A percentile compares a stretch with the other conserved stretches of the same genome.
Evolutionary conservation across 2,329 filamentous ascomycete genomes (phyloP).

Genomic region (Cercospora zeina): DNA sequence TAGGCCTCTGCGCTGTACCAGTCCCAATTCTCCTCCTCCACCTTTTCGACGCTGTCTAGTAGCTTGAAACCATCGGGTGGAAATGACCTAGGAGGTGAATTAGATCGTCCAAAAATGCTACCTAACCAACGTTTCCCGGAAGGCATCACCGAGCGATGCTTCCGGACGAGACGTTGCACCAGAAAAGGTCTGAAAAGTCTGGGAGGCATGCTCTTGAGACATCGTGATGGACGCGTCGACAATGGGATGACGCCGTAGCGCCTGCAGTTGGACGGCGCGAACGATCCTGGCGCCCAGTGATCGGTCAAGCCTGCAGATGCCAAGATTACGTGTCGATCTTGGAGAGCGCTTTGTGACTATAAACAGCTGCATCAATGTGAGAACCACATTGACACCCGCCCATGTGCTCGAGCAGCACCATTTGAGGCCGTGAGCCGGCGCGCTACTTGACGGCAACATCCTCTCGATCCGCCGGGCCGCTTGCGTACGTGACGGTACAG

Average conservation of each 20-base stretch:
- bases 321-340: neutral
- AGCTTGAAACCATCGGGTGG: neutral
- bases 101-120: neutral
- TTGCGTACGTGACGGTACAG: too few relatives aligned
- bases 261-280: too few relatives aligned
- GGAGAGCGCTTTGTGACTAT: too few relatives aligned
- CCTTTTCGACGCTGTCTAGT: neutral
- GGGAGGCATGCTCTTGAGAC: neutral
- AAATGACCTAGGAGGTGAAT: neutral
- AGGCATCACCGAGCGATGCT: neutral
- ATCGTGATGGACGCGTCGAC: neutral
- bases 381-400: too few relatives aligned
- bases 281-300: neutral
- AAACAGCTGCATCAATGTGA: too few relatives aligned
- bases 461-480: too few relatives aligned
- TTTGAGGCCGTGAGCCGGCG: too few relatives aligned
- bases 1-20: slow-evolving; percentile 12
- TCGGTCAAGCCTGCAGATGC: neutral
- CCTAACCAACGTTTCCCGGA: neutral
- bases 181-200: neutral
- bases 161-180: neutral
- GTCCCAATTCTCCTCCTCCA: slow-evolving; percentile 19
- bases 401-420: too few relatives aligned
- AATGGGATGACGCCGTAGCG: neutral
- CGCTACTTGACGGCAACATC: too few relatives aligned